Evolutionary conservation across 106 monocot species (phyloP).

Genomic region (Acorus gramineus): DNA sequence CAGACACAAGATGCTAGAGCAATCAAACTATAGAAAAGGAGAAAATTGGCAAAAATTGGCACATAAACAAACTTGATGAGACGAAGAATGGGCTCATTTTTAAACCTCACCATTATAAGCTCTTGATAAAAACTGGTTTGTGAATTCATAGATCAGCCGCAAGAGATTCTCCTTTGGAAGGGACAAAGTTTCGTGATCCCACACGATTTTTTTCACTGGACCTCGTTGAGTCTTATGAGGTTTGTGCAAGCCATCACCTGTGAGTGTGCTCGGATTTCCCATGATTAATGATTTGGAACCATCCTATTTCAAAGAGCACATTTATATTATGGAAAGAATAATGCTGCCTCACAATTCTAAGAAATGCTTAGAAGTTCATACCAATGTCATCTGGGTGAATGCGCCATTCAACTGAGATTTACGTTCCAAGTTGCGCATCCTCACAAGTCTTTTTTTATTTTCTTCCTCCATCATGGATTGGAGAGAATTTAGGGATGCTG

Average conservation of each 20-base stretch:
- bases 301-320: constrained; percentile 35
- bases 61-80: not conserved
- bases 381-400: constrained; percentile 65
- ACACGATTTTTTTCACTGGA: constrained; percentile 70
- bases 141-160: constrained; percentile 43
- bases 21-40: not conserved
- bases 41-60: not conserved
- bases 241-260: constrained; percentile 39
- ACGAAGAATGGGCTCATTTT: no score
- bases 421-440: constrained; percentile 33
- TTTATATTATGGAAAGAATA: no score
- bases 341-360: not conserved
- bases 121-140: constrained; percentile 68
- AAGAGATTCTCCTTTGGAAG: constrained; percentile 38
- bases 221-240: constrained; percentile 55
- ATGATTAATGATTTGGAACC: constrained; percentile 70
- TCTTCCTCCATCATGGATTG: constrained; percentile 72
- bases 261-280: constrained; percentile 52
- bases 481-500: constrained; percentile 49
- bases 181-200: constrained; percentile 38
- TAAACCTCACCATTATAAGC: constrained; percentile 66
- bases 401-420: constrained; percentile 54
- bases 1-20: constrained; percentile 8
- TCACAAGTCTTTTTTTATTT: constrained; percentile 35
- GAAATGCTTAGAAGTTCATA: constrained; percentile 12